Evolutionary conservation across 2,329 filamentous ascomycete genomes (phyloP).

Genomic region (Colletotrichum limetticola): DNA sequence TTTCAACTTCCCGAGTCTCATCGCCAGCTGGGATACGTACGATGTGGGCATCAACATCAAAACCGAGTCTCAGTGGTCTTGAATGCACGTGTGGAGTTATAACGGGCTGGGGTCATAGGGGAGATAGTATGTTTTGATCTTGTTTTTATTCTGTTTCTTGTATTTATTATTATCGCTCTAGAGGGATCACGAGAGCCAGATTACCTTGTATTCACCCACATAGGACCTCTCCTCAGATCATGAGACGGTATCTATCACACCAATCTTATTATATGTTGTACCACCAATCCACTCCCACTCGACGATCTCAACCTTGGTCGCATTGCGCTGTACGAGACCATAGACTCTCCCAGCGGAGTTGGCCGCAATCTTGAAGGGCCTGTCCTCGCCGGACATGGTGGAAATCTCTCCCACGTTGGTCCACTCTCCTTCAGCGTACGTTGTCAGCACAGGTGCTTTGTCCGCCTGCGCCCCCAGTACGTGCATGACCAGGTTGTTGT

Average conservation of each 20-base stretch:
- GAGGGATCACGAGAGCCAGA: background rate
- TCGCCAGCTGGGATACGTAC: background rate
- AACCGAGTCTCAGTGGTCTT: background rate
- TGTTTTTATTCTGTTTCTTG: background rate
- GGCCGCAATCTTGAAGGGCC: constrained; percentile 23
- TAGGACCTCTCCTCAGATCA: background rate
- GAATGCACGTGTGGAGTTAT: background rate
- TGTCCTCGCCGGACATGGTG: constrained; percentile 23
- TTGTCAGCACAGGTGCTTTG: constrained; percentile 2
- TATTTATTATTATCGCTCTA: background rate
- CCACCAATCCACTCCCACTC: constrained; percentile 35
- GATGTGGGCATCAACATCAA: background rate
- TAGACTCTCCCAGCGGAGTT: constrained; percentile 31
- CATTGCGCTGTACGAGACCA: constrained; percentile 20
- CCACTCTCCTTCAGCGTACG: constrained; percentile 25
- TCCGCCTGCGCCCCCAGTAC: constrained; percentile 12
- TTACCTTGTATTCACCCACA: background rate
- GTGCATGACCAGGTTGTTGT: constrained; percentile 27
- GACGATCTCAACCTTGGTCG: constrained; percentile 18
- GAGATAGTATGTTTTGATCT: background rate
- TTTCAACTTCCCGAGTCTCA: background rate
- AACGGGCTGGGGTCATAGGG: background rate
- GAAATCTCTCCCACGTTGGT: constrained; percentile 3
- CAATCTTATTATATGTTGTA: constrained; percentile 32
- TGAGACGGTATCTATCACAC: constrained; percentile 20